Conservation (phyloP, 768 basidiomycete genomes). For the Exidia glandulosa region DNA sequence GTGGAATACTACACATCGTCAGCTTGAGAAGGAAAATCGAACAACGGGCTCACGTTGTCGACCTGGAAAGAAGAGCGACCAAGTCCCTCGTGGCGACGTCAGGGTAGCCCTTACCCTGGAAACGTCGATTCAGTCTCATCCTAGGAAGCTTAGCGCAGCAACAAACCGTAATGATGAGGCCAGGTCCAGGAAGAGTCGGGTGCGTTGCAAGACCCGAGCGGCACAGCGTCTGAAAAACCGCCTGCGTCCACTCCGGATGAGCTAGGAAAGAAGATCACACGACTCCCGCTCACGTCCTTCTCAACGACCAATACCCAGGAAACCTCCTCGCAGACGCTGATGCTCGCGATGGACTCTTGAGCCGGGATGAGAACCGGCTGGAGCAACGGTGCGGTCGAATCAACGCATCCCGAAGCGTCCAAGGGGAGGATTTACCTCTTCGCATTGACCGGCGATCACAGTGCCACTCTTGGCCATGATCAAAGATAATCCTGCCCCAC, state of each 20-base stretch:
- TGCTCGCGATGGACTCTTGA: slow-evolving; percentile 54
- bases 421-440: slow-evolving; percentile 35
- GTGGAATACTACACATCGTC: slow-evolving; percentile 46
- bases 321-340: slow-evolving; percentile 44
- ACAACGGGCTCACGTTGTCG: slow-evolving; percentile 27
- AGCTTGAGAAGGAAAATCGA: not conserved
- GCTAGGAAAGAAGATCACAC: not conserved
- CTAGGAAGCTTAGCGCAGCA: not conserved
- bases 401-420: no score
- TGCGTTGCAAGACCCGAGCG: slow-evolving; percentile 40
- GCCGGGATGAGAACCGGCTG: slow-evolving; percentile 72
- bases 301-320: slow-evolving; percentile 83
- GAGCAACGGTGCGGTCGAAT: not conserved
- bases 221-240: slow-evolving; percentile 86
- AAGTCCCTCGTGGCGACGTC: slow-evolving; percentile 86
- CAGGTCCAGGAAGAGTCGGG: slow-evolving; percentile 43
- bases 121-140: not conserved
- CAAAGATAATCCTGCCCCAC: slow-evolving; percentile 52
- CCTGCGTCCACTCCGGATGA: slow-evolving; percentile 45
- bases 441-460: slow-evolving; percentile 36
- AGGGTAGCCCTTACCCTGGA: slow-evolving; percentile 92
- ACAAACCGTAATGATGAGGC: slow-evolving; percentile 67
- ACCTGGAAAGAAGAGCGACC: slow-evolving; percentile 49
- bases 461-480: slow-evolving; percentile 48
- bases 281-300: slow-evolving; percentile 59